A percentile compares a stretch with the other conserved stretches of the same genome.
phyloP scores from a whole-genome alignment of 1,284 basidiomycete species.

The Hymenochaete sp. region DNA sequence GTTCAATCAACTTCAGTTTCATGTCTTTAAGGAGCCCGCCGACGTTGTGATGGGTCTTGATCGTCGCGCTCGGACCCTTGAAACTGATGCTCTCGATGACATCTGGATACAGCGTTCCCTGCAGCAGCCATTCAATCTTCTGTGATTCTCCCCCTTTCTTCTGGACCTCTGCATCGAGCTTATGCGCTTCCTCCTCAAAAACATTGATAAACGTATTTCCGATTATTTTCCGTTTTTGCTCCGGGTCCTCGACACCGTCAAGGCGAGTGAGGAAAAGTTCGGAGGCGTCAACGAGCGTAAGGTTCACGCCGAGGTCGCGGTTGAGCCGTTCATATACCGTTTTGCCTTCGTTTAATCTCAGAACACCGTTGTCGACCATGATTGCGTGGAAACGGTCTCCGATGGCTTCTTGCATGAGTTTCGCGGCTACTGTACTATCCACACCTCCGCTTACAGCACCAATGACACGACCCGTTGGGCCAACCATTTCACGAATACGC shows the following conservation, averaged over 20 bases:
- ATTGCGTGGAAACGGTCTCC: constrained; percentile 98
- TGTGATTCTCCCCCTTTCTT: constrained; percentile 68
- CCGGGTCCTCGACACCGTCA: constrained; percentile 89
- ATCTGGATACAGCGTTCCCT: constrained; percentile 99
- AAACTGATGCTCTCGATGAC: constrained; percentile 99
- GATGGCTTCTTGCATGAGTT: constrained; percentile 99
- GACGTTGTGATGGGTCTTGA: constrained; percentile 99
- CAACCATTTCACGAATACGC: constrained; percentile 93
- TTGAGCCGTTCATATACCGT: constrained; percentile 97
- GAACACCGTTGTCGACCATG: constrained; percentile 99
- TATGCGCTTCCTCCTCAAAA: constrained; percentile 89
- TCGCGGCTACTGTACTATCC: constrained; percentile 96
- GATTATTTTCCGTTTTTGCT: constrained; percentile 96
- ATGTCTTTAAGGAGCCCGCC: constrained; percentile 95
- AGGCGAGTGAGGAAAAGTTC: constrained; percentile 89
- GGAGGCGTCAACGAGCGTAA: constrained; percentile 94
- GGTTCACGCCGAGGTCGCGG: constrained; percentile 90
- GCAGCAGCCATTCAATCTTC: constrained; percentile 92
- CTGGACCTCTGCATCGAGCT: constrained; percentile 75
- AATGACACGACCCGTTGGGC: constrained; percentile 90
- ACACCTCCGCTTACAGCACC: constrained; percentile 98
- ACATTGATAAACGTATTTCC: constrained; percentile 99
- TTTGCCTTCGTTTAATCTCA: constrained; percentile 84
- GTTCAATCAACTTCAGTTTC: constrained; percentile 99
- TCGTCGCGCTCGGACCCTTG: constrained; percentile 98